Evolutionary conservation across 1,284 basidiomycete genomes (phyloP).

Genomic region (Moesziomyces sp.): DNA sequence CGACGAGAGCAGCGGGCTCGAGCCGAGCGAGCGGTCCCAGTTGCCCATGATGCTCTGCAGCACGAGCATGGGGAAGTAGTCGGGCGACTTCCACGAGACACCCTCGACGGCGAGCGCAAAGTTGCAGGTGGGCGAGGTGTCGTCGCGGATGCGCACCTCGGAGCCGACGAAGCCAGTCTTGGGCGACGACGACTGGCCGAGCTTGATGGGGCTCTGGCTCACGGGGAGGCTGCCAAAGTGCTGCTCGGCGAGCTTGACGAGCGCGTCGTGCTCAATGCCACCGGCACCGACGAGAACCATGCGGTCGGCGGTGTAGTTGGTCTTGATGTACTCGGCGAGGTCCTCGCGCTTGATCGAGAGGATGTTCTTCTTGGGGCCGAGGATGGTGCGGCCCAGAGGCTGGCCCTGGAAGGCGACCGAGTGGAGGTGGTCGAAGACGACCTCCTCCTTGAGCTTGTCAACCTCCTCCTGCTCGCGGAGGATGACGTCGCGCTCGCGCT

Average conservation of each 20-base stretch:
- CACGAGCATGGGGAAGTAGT: conserved; percentile 99
- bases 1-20: conserved; percentile 87
- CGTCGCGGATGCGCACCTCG: conserved; percentile 95
- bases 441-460: conserved; percentile 97
- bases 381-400: conserved; percentile 94
- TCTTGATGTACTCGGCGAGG: conserved; percentile 90
- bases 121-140: conserved; percentile 86
- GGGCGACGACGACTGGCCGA: conserved; percentile 73
- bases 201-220: conserved; percentile 86
- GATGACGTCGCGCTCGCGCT: conserved; percentile 96
- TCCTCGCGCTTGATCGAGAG: conserved; percentile 93
- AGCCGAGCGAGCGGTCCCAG: conserved; percentile 97
- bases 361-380: conserved; percentile 96
- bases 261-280: conserved; percentile 89
- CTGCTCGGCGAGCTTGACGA: conserved; percentile 93
- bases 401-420: conserved; percentile 95
- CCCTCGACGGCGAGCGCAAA: conserved; percentile 97
- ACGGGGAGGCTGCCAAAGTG: conserved; percentile 90
- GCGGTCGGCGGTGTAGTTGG: conserved; percentile 97
- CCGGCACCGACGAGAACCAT: conserved; percentile 99
- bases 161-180: conserved; percentile 88
- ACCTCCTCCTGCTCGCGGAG: conserved; percentile 98
- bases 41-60: conserved; percentile 99
- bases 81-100: conserved; percentile 95
- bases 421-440: conserved; percentile 98